A percentile compares a stretch with the other conserved stretches of the same genome.
phyloP scores from a whole-genome alignment of 1,139 yeast genomes.

The Diutina catenulata region DNA sequence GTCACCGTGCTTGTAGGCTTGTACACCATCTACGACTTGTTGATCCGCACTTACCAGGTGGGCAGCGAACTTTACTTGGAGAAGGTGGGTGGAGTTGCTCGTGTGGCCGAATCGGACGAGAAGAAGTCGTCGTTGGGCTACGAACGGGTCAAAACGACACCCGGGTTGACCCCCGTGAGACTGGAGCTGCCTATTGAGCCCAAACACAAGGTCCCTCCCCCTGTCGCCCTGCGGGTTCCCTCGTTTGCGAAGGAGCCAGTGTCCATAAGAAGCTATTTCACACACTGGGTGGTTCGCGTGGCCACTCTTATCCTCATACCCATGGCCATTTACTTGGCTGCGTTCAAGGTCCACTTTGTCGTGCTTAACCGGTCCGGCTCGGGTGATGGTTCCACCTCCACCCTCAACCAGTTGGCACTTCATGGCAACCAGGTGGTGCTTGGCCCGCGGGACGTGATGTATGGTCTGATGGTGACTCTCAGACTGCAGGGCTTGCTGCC shows the following conservation, averaged over 20 bases:
- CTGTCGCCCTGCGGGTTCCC: too few species aligned
- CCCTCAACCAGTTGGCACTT: constrained; percentile 58
- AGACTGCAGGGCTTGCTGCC: constrained; percentile 69
- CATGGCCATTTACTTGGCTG: constrained; percentile 46
- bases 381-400: constrained; percentile 64
- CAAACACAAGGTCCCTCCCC: too few species aligned
- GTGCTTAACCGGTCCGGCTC: constrained; percentile 69
- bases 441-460: constrained; percentile 52
- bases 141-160: too few species aligned
- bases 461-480: constrained; percentile 51
- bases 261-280: constrained; percentile 25
- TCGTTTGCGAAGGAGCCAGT: too few species aligned
- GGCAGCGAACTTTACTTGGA: background rate
- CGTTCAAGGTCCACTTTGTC: constrained; percentile 72
- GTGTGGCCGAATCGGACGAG: too few species aligned
- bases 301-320: constrained; percentile 66
- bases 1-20: constrained; percentile 4
- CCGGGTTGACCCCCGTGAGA: too few species aligned
- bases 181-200: too few species aligned
- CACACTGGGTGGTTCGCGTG: constrained; percentile 70
- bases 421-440: constrained; percentile 38
- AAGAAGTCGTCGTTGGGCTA: too few species aligned
- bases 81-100: too few species aligned
- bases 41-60: constrained; percentile 1
- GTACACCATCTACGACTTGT: constrained; percentile 2